Evolutionary conservation across 345 rosid species (phyloP).

Genomic region (Eucalyptus erythrocorys): DNA sequence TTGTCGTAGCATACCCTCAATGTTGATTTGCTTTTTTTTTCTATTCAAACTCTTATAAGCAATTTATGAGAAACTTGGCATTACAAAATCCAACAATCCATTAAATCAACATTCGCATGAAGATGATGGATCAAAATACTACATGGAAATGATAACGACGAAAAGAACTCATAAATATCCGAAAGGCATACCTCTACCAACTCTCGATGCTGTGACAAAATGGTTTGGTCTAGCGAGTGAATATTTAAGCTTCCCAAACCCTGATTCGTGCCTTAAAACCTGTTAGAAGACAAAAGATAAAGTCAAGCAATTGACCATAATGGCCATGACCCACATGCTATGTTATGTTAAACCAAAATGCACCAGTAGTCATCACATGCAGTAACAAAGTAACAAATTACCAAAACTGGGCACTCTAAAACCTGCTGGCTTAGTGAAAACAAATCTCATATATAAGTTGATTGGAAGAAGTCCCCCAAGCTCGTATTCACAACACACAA

Average conservation of each 20-base stretch:
- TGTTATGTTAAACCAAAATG: background rate
- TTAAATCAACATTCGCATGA: background rate
- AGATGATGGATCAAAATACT: background rate
- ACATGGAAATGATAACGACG: background rate
- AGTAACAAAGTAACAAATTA: background rate
- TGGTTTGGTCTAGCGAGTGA: conserved; percentile 28
- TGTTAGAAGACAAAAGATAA: background rate
- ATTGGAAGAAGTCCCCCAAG: background rate
- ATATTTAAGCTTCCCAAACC: conserved; percentile 23
- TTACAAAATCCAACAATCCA: background rate
- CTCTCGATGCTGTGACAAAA: conserved; percentile 14
- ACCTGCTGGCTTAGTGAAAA: background rate
- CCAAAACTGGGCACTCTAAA: background rate
- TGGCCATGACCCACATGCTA: background rate
- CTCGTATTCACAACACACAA: background rate
- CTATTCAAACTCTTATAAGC: background rate
- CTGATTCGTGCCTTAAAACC: conserved; percentile 46
- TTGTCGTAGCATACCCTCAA: background rate
- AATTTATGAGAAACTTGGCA: background rate
- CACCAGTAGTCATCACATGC: background rate
- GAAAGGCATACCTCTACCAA: conserved; percentile 20
- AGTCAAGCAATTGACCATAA: background rate
- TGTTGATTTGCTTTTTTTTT: background rate
- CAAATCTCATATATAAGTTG: background rate
- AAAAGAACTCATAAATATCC: background rate